Evolutionary conservation across 2,329 filamentous ascomycete genomes (phyloP), one percentile per base, ranked within the genome.

Genomic region (Pseudogymnoascus sp.): DNA sequence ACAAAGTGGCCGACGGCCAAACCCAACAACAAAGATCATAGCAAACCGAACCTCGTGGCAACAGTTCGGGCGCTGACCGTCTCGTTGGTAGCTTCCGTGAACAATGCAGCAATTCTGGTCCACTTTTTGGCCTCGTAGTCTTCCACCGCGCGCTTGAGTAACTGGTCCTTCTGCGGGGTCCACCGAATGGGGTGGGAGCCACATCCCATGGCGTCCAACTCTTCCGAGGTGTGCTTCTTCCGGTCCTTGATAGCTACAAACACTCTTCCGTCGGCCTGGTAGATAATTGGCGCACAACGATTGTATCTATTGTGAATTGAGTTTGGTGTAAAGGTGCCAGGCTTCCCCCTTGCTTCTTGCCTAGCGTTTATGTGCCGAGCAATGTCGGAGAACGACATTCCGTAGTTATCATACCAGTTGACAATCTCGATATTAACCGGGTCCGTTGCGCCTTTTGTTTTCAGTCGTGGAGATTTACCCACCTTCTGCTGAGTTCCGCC

Each of bases 381-480:
- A 30, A 72, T 70, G 2, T 70, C 58, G 0, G 28, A n/a, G 16
- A 69, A 72, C 4, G 41, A 38, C 25, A 64, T 20, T 9, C 57
- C 54, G 2, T 65, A 50, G 4, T 61, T 63, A 18, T 72, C 71
- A 14, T 66, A 64, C 59, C 70, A 38, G 14, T 72, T 67, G 60
- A 72, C 68, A 37, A 72, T 71, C 1, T 20, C 50, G 9, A 72
- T 65, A 16, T 72, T 72, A 39, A 70, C 70, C 0, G 71, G 71
- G 33, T 72, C 70, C 20, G 66, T 71, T 0, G 67, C 69, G 7
- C 70, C 71, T 9, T 54, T 54, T 35, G 28, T 18, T 35, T 16
- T 54, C 16, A 16, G 33, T 18, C 25, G 25, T 7, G 9, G 6
- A 6, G n/a, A 6, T 8, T 33, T 54, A 4, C 28, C 16, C 5